phyloP scores from a whole-genome alignment of 345 rosid genomes.

The Aquilaria malaccensis region DNA sequence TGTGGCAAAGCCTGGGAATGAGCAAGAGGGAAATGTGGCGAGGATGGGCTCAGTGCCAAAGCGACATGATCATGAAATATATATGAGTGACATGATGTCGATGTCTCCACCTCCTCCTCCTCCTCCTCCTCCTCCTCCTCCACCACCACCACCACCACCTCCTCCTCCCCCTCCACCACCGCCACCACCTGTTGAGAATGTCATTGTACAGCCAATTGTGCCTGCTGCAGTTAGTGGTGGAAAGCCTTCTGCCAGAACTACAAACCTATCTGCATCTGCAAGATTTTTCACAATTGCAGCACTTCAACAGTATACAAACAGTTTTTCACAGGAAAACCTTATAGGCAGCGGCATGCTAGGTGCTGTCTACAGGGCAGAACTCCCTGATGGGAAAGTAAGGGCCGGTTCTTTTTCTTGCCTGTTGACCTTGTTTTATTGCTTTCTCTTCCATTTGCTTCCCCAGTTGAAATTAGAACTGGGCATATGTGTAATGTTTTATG shows the following conservation, averaged over 20 bases:
- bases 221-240: constrained; percentile 37
- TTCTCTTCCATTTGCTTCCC: no score
- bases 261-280: constrained; percentile 43
- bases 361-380: constrained; percentile 80
- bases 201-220: constrained; percentile 41
- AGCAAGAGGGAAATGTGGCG: constrained; percentile 33
- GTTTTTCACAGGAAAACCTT: constrained; percentile 91
- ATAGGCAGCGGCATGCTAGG: constrained; percentile 95
- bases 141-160: constrained; percentile 30
- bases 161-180: constrained; percentile 61
- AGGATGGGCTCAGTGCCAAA: constrained; percentile 24
- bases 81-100: constrained; percentile 37
- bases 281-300: constrained; percentile 80
- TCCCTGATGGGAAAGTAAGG: constrained; percentile 75
- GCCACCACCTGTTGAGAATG: constrained; percentile 41
- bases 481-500: no score
- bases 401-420: no score
- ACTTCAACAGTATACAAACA: constrained; percentile 92
- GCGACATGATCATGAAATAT: constrained; percentile 52
- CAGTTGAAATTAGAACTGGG: no score
- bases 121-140: constrained; percentile 32
- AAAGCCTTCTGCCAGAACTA: constrained; percentile 41
- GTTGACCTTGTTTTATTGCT: no score
- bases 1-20: constrained; percentile 39
- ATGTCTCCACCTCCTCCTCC: constrained; percentile 41